Conservation (phyloP, 192 early-diverging fungal species). For the Linnemannia exigua region DNA sequence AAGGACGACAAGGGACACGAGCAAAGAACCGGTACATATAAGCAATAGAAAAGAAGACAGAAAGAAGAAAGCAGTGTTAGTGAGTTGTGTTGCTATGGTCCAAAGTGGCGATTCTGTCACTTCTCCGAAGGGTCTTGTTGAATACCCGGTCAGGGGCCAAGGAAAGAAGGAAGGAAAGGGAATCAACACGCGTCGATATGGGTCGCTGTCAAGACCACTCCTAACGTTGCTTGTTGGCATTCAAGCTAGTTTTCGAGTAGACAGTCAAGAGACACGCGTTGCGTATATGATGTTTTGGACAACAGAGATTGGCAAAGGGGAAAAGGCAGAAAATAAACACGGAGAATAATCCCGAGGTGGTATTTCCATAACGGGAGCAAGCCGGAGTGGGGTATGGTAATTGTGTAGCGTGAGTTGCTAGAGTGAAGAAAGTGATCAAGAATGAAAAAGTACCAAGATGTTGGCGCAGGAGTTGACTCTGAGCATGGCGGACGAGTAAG, state of each 20-base stretch:
- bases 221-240: neutral
- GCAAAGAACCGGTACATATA: neutral
- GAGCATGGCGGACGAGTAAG: conserved; percentile 25
- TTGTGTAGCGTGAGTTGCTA: neutral
- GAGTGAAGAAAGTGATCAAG: neutral
- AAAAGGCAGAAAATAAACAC: neutral
- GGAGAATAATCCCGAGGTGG: neutral
- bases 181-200: neutral
- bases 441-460: conserved; percentile 44
- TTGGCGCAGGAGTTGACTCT: conserved; percentile 51
- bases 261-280: neutral
- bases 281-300: neutral
- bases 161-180: neutral
- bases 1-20: neutral
- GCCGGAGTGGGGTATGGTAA: conserved; percentile 6
- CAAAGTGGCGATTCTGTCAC: neutral
- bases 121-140: neutral
- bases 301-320: neutral
- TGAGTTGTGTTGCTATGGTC: neutral
- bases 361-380: neutral
- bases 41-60: neutral
- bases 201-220: neutral
- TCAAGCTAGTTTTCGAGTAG: neutral
- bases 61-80: neutral
- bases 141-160: neutral